phyloP scores from a whole-genome alignment of 140 eudicot genomes.

The Artemisia princeps region DNA sequence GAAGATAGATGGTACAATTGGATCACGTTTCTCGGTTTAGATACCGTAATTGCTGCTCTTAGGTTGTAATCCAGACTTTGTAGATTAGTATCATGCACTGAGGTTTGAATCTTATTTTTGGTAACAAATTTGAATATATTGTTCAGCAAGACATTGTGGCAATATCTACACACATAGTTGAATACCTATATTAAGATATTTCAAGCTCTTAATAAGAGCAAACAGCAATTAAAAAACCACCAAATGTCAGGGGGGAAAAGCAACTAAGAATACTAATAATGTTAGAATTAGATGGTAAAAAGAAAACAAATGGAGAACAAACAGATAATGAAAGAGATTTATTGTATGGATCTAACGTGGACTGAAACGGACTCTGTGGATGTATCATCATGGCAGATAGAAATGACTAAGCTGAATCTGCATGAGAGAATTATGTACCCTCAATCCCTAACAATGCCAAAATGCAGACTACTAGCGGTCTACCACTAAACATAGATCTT shows the following conservation, averaged over 20 bases:
- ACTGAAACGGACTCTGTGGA: no score
- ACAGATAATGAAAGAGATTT: no score
- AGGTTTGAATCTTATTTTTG: conserved; percentile 4
- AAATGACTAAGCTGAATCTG: no score
- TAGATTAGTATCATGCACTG: background rate
- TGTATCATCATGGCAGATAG: no score
- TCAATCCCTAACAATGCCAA: no score
- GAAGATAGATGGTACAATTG: no score
- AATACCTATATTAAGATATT: background rate
- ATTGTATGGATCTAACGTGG: no score
- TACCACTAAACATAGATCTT: no score
- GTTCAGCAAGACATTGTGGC: background rate
- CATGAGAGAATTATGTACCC: no score
- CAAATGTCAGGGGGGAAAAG: background rate
- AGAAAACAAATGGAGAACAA: no score
- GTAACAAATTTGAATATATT: background rate
- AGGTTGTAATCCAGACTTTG: background rate
- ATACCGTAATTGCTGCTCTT: background rate
- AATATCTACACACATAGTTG: background rate
- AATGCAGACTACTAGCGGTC: background rate
- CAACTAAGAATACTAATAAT: no score
- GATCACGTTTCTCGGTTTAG: background rate
- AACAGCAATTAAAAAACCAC: background rate
- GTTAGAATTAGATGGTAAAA: no score
- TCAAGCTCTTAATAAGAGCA: background rate